Evolutionary conservation across 1,139 yeast genomes (phyloP).

Genomic region (Yamadazyma diddensiae): DNA sequence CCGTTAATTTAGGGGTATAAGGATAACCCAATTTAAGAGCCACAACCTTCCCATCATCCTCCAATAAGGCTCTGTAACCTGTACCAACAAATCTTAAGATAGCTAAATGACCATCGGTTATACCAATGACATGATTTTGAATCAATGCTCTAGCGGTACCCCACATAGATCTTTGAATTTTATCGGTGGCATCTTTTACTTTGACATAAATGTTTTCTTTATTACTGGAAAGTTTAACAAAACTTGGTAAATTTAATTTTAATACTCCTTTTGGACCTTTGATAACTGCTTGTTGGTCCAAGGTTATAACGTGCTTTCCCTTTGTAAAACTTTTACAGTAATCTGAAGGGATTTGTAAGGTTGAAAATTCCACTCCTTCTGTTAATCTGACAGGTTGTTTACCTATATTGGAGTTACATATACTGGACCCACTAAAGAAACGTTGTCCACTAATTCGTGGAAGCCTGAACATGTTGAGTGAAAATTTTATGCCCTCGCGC

Average conservation of each 20-base stretch:
- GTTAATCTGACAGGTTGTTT: slow-evolving; percentile 36
- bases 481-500: slow-evolving; percentile 7
- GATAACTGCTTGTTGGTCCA: slow-evolving; percentile 63
- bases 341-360: slow-evolving; percentile 40
- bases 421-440: slow-evolving; percentile 20
- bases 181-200: slow-evolving; percentile 56
- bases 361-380: slow-evolving; percentile 30
- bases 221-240: slow-evolving; percentile 45
- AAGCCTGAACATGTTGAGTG: slow-evolving; percentile 7
- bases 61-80: slow-evolving; percentile 85
- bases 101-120: slow-evolving; percentile 87
- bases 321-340: slow-evolving; percentile 60
- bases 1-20: slow-evolving; percentile 66
- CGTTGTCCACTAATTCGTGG: slow-evolving; percentile 5
- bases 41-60: slow-evolving; percentile 55
- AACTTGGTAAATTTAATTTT: slow-evolving; percentile 66
- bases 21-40: slow-evolving; percentile 74
- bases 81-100: slow-evolving; percentile 92
- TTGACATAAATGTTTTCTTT: slow-evolving; percentile 46
- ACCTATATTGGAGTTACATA: slow-evolving; percentile 37
- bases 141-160: slow-evolving; percentile 85
- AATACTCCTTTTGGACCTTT: slow-evolving; percentile 80
- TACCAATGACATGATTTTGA: slow-evolving; percentile 79
- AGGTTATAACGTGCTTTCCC: slow-evolving; percentile 57
- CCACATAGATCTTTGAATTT: slow-evolving; percentile 87